Evolutionary conservation across 2,329 filamentous ascomycete genomes (phyloP).

Genomic region (Fusarium robinianum): DNA sequence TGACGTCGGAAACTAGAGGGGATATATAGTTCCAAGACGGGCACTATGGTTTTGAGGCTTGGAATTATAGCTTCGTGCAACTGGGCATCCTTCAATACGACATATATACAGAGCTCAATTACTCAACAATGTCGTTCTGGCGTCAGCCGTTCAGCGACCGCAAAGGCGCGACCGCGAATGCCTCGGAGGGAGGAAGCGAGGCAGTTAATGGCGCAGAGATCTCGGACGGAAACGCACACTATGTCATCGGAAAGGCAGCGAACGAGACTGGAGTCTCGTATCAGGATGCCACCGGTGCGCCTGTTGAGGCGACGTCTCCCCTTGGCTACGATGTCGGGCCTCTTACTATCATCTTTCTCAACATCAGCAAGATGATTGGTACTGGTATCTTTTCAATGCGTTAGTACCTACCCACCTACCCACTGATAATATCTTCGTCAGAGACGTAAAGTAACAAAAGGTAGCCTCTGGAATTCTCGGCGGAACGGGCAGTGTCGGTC

Average conservation of each 20-base stretch:
- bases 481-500: slow-evolving; percentile 65
- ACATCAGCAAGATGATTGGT: slow-evolving; percentile 65
- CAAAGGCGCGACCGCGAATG: slow-evolving; percentile 10
- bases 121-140: slow-evolving; percentile 25
- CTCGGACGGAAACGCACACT: slow-evolving; percentile 18
- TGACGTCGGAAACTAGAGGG: not conserved
- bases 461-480: slow-evolving; percentile 62
- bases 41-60: not conserved
- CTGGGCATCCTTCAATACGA: not conserved
- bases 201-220: slow-evolving; percentile 7
- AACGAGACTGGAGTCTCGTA: slow-evolving; percentile 57
- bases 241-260: slow-evolving; percentile 40
- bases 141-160: slow-evolving; percentile 24
- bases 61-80: not conserved
- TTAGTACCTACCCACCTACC: no score
- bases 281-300: slow-evolving; percentile 64
- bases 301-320: slow-evolving; percentile 61
- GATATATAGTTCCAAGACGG: not conserved
- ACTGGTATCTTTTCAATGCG: slow-evolving; percentile 67
- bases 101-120: not conserved
- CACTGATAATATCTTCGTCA: no score
- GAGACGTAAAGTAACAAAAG: no score
- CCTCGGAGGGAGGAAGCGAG: slow-evolving; percentile 20
- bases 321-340: slow-evolving; percentile 62
- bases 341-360: slow-evolving; percentile 61